Evolutionary conservation across 352 stramenopile genomes (phyloP), one percentile per base, ranked within the genome.

Genomic region (Blastocystis sp.): DNA sequence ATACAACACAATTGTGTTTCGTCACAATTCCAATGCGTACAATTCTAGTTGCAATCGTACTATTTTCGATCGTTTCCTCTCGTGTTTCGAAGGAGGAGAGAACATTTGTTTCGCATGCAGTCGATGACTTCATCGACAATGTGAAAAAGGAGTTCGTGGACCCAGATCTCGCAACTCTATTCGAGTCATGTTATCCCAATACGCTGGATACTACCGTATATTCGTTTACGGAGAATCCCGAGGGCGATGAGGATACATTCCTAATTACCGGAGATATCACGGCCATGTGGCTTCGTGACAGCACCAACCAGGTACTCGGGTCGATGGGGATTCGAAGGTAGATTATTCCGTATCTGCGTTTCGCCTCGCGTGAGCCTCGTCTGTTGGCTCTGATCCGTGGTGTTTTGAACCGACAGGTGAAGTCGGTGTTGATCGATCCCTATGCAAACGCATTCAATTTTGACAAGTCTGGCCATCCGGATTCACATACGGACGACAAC

Each of bases 381-480:
- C 40, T 89, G 36, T 4, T 8, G 29, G 6, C 44, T 32, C 32
- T 89, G 14, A 75, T 89, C n/a, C 53, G 77, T 65, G 87, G 87
- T 6, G 44, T 89, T n/a, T 51, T 89, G 21, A 75, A 67, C 42
- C 61, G 87, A 27, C 87, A 89, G 24, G 86, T 77, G 36, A 51
- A 77, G 34, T 84, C 56, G n/a, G 71, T 89, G 4, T 11, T 87
- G 9, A 56, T 88, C 8, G 87, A 89, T 69, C 69, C 87, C 16
- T 89, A 87, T 73, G 87, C 87, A 0, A 89, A 89, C 56, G 87
- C 87, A 24, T 88, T 88, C 49, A 87, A 88, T 34, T 87, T 86
- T 53, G 53, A 87, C 42, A 44, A 59, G 14, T 59, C 65, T 0
- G 75, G 75, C 8, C 57, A 85, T 48, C 69, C 63, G 0, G 77